phyloP scores from a whole-genome alignment of 768 basidiomycete genomes.

The Tricholomella constricta region DNA sequence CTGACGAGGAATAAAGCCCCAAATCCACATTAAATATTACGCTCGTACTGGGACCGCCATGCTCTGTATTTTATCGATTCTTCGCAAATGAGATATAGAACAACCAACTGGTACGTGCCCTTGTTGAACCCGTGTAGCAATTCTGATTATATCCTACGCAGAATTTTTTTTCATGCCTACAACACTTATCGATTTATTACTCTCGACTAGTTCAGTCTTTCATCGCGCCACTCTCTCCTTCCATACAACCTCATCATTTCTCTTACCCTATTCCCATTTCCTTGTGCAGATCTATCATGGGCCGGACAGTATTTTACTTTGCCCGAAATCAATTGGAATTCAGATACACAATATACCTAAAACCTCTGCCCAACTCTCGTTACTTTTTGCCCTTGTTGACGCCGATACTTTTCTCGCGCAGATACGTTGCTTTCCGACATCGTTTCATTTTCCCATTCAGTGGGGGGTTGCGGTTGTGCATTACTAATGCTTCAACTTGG shows the following conservation, averaged over 20 bases:
- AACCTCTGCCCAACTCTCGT: too few species aligned
- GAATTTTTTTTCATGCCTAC: not conserved
- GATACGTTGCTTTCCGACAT: too few species aligned
- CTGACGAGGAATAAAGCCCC: slow-evolving; percentile 48
- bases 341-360: not conserved
- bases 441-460: too few species aligned
- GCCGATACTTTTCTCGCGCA: too few species aligned
- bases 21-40: not conserved
- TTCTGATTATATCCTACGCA: not conserved
- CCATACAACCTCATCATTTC: not conserved
- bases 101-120: not conserved
- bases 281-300: not conserved
- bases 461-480: too few species aligned
- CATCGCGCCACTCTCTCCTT: not conserved
- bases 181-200: not conserved
- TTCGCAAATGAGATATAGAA: not conserved
- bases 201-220: not conserved
- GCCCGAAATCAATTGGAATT: not conserved
- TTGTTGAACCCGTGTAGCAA: not conserved
- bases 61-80: not conserved
- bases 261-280: slow-evolving; percentile 1
- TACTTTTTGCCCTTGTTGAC: not conserved
- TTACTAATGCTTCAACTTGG: too few species aligned
- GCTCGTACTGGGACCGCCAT: not conserved
- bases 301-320: not conserved